phyloP scores from a whole-genome alignment of 306 rosid species.

The Mimosa bimucronata region DNA sequence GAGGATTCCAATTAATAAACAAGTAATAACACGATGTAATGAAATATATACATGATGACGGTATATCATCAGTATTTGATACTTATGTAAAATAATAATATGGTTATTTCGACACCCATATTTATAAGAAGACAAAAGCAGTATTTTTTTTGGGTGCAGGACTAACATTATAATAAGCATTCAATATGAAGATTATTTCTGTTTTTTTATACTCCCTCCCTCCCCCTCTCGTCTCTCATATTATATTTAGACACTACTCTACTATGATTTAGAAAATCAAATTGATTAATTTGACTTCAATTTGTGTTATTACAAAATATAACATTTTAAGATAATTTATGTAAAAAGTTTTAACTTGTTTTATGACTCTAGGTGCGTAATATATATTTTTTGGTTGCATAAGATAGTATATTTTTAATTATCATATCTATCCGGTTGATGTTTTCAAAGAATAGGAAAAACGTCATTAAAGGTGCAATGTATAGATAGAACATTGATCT shows the following conservation, averaged over 20 bases:
- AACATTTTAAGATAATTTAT: not conserved
- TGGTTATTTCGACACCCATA: not conserved
- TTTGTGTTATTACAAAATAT: not conserved
- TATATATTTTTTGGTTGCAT: too few relatives aligned
- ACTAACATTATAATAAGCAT: not conserved
- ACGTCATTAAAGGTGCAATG: not conserved
- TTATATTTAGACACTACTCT: too few relatives aligned
- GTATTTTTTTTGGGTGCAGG: not conserved
- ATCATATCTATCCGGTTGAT: not conserved
- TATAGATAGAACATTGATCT: not conserved
- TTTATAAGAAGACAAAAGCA: too few relatives aligned
- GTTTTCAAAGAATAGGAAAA: not conserved
- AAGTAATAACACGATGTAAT: not conserved
- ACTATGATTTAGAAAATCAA: too few relatives aligned
- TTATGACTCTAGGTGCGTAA: not conserved
- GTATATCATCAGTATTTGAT: not conserved
- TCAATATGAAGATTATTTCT: not conserved
- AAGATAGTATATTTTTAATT: not conserved
- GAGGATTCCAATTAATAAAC: slow-evolving; percentile 26
- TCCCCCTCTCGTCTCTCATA: too few relatives aligned
- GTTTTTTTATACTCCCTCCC: too few relatives aligned
- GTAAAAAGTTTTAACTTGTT: not conserved
- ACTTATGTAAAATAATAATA: too few relatives aligned
- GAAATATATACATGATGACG: not conserved
- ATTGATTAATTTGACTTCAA: too few relatives aligned